Evolutionary conservation across 2,329 filamentous ascomycete genomes (phyloP).

Genomic region (Diplodia seriata): DNA sequence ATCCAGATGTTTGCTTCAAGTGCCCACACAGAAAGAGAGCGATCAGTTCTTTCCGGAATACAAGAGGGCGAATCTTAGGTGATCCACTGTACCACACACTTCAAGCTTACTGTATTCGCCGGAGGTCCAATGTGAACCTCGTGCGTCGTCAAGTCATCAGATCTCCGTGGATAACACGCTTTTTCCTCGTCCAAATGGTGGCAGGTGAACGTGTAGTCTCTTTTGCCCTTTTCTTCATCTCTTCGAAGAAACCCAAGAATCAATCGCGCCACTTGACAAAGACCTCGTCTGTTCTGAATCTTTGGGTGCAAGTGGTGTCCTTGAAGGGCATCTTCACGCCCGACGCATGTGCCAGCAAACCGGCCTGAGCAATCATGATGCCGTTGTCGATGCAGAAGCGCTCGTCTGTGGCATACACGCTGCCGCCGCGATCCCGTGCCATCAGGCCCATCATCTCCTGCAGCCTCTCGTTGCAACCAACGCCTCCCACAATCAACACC

Average conservation of each 20-base stretch:
- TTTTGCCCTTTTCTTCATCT: neutral
- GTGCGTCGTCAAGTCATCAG: neutral
- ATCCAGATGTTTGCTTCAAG: too few relatives aligned
- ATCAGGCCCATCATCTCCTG: constrained; percentile 99
- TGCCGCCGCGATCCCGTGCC: constrained; percentile 86
- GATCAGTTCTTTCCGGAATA: too few relatives aligned
- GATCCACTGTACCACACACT: too few relatives aligned
- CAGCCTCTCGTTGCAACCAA: constrained; percentile 91
- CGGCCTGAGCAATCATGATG: constrained; percentile 99
- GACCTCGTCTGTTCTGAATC: constrained; percentile 60
- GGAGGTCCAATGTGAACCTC: neutral
- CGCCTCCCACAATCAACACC: constrained; percentile 93
- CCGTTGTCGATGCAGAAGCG: constrained; percentile 99
- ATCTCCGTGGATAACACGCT: constrained; percentile 10
- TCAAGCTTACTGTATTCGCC: neutral
- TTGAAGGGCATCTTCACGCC: constrained; percentile 78
- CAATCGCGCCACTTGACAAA: constrained; percentile 58
- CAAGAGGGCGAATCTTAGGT: too few relatives aligned
- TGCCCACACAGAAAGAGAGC: too few relatives aligned
- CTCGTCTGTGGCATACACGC: constrained; percentile 94
- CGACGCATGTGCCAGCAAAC: constrained; percentile 81
- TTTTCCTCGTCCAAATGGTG: neutral
- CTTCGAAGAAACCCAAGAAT: constrained; percentile 31
- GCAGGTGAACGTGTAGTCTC: neutral
- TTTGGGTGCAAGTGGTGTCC: constrained; percentile 73